Evolutionary conservation across 495 filamentous ascomycete genomes (phyloP), one percentile per base, ranked within the genome.

Genomic region (Penicillium steckii): DNA sequence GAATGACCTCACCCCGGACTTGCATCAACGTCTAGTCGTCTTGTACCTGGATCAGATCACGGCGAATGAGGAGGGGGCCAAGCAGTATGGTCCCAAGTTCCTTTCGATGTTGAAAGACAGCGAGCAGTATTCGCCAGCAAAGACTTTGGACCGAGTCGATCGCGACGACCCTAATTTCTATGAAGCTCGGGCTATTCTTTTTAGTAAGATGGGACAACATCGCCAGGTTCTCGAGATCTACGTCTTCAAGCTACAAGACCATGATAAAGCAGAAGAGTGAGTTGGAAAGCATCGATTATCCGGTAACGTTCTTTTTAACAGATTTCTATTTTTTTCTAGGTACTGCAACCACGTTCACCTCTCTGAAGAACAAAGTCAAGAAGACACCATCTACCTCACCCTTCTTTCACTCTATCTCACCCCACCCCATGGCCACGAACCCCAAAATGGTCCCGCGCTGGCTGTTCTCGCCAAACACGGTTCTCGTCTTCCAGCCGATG

Each of bases 181-280:
- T 71, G 94, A 97, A 68, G 86, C 90, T 4, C 85, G 91, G 46
- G 95, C 95, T 18, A 86, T 97, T 26, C 85, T 97, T 8, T 84
- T 97, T 25, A 91, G 90, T 68, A 95, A 95, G 58, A 95, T 99
- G 89, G 91, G 89, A 8, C 88, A 91, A 51, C 92, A 99, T 70
- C 88, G 90, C 64, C 90, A 96, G 66, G 93, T 95, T 0, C 70
- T 99, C 18, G 87, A 92, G 67, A 95, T 97, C 21, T 99, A 96
- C 64, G 92, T 97, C 10, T 99, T 96, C 73, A 92, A 93, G 60
- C 78, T 99, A 50, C 71, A 88, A 50, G 87, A 94, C 64, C 89
- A 89, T 52, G 76, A 73, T 3, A 97, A 96, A 65, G 95, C 94
- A 41, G 94, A 99, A 80, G 90, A 95, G 88, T 95, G 40, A 58